phyloP scores from a whole-genome alignment of 768 basidiomycete species.

The Tulasnella sp. region DNA sequence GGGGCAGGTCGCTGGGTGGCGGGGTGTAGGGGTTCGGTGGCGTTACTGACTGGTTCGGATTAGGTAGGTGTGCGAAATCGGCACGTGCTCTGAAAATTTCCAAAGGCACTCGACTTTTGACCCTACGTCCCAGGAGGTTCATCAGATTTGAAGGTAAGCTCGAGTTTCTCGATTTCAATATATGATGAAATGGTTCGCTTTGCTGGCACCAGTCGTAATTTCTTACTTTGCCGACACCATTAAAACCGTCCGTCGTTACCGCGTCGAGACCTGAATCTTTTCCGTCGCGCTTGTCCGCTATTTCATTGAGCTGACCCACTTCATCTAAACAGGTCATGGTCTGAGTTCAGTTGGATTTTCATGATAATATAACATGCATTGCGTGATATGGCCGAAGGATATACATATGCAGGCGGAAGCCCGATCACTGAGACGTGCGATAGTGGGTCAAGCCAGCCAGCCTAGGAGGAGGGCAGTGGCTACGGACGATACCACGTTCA shows the following conservation, averaged over 20 bases:
- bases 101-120: neutral
- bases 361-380: too few species aligned
- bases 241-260: neutral
- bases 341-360: too few species aligned
- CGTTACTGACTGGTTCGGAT: neutral
- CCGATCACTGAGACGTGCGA: too few species aligned
- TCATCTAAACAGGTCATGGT: neutral
- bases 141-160: neutral
- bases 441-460: slow-evolving; percentile 22
- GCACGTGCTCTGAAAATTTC: neutral
- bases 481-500: slow-evolving; percentile 37
- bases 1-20: neutral
- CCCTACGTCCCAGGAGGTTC: too few species aligned
- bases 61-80: neutral
- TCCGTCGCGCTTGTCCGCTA: neutral
- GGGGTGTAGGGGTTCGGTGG: neutral
- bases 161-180: neutral
- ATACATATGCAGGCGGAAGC: too few species aligned
- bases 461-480: slow-evolving; percentile 30
- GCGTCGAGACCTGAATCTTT: neutral
- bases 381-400: too few species aligned
- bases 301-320: neutral
- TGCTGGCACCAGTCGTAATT: slow-evolving; percentile 6
- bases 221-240: neutral
- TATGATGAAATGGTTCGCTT: slow-evolving; percentile 2